A percentile compares a stretch with the other conserved stretches of the same genome.
Conservation (phyloP, 2,329 filamentous ascomycete species). For the Penicillium sp. region DNA sequence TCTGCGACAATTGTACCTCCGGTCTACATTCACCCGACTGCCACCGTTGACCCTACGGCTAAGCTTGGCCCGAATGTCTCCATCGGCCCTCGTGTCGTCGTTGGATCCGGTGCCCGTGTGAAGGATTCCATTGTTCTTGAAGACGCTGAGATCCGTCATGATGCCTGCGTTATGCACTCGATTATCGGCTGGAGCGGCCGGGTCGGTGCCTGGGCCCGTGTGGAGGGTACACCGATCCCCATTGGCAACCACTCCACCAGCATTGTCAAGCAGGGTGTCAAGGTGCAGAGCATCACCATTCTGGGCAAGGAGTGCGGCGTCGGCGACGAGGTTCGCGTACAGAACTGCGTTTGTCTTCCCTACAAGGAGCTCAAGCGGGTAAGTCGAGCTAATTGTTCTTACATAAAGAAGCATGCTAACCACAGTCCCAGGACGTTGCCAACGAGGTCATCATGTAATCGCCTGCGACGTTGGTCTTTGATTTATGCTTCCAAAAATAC, state of each 20-base stretch:
- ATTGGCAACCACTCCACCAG: conserved; percentile 86
- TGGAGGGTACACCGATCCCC: conserved; percentile 89
- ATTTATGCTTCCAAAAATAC: conserved; percentile 18
- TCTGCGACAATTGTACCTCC: conserved; percentile 86
- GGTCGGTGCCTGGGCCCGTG: conserved; percentile 95
- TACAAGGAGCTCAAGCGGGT: conserved; percentile 98
- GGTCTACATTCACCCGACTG: conserved; percentile 92
- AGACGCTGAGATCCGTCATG: conserved; percentile 93
- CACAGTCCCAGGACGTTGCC: conserved; percentile 34
- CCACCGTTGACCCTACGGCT: conserved; percentile 85
- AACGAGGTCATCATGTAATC: conserved; percentile 82
- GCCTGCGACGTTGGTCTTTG: conserved; percentile 10
- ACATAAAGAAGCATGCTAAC: conserved; percentile 1
- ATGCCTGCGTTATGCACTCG: conserved; percentile 89
- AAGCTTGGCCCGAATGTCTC: conserved; percentile 97
- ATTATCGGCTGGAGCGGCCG: conserved; percentile 97
- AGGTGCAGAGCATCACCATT: conserved; percentile 98
- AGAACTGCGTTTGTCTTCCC: conserved; percentile 96
- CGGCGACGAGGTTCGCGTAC: conserved; percentile 88
- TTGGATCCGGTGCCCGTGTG: conserved; percentile 84
- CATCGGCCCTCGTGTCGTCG: conserved; percentile 79
- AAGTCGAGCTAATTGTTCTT: conserved; percentile 44
- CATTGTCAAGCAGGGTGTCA: conserved; percentile 95
- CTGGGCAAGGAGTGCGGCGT: conserved; percentile 94
- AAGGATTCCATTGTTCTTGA: conserved; percentile 97